Percentiles rank a stretch among this genome's conserved stretches.
These are phyloP conservation scores for Blakeslea trispora DNA, from an alignment of 371 early-diverging fungal species.

Conservation along the genomic window DNA sequence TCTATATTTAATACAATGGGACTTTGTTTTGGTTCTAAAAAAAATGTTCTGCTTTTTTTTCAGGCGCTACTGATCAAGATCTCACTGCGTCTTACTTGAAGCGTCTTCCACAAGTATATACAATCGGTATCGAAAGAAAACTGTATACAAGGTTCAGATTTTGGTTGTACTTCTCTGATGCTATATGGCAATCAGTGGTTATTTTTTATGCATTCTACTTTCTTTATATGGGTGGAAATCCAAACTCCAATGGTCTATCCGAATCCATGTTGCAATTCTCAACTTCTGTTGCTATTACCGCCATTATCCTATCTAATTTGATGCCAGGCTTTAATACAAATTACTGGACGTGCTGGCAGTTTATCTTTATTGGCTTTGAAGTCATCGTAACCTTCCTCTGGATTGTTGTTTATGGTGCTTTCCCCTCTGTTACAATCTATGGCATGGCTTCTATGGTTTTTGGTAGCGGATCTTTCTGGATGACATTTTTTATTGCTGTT, in stretches of 20 bases:
- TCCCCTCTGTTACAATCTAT: conserved; percentile 55
- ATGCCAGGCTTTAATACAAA: conserved; percentile 72
- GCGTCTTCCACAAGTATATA: conserved; percentile 68
- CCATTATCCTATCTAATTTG: conserved; percentile 71
- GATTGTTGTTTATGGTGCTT: conserved; percentile 60
- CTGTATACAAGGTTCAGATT: conserved; percentile 64
- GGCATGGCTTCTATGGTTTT: conserved; percentile 63
- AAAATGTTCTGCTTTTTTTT: conserved; percentile 6
- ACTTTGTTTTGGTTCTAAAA: too few relatives aligned
- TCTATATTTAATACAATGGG: too few relatives aligned
- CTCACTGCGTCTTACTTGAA: conserved; percentile 57
- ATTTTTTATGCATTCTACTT: conserved; percentile 65
- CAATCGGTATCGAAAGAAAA: conserved; percentile 60
- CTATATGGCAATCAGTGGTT: conserved; percentile 71
- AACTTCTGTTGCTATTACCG: conserved; percentile 63
- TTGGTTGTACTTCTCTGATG: conserved; percentile 68
- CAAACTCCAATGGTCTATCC: conserved; percentile 42
- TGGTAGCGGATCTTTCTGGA: conserved; percentile 71
- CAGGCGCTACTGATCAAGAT: conserved; percentile 65
- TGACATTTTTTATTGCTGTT: conserved; percentile 58
- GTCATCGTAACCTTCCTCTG: conserved; percentile 53
- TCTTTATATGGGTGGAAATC: conserved; percentile 39
- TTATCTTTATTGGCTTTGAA: conserved; percentile 49
- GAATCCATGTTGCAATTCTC: conserved; percentile 57
- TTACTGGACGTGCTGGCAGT: conserved; percentile 76